These are phyloP conservation scores for Orobanche coerulescens DNA, from an alignment of 257 asterid genomes.

Conservation along the genomic window DNA sequence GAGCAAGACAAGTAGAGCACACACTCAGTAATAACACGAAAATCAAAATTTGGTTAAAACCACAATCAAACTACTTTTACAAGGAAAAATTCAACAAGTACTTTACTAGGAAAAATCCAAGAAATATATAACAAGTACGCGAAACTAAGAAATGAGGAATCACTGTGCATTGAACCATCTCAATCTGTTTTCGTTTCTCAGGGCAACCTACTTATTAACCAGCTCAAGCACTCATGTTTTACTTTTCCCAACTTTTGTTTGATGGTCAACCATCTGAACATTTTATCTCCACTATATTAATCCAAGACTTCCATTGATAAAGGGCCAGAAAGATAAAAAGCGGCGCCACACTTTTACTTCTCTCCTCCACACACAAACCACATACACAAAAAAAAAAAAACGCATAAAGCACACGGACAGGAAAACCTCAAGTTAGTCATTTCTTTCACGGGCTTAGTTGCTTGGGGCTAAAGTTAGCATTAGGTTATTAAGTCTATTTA, in stretches of 20 bases:
- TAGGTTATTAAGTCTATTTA: too few relatives aligned
- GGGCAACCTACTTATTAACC: not conserved
- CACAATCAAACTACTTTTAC: not conserved
- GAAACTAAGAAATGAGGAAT: not conserved
- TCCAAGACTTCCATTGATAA: too few relatives aligned
- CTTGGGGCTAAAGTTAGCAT: too few relatives aligned
- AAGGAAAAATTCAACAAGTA: not conserved
- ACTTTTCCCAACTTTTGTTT: not conserved
- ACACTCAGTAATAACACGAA: not conserved
- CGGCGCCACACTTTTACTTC: too few relatives aligned
- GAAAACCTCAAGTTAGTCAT: too few relatives aligned
- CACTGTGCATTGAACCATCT: not conserved
- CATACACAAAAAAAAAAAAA: too few relatives aligned
- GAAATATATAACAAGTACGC: not conserved
- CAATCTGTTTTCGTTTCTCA: not conserved
- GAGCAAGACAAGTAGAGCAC: not conserved
- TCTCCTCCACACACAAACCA: too few relatives aligned
- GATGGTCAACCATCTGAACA: not conserved
- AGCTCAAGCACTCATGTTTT: not conserved
- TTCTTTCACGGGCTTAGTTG: too few relatives aligned
- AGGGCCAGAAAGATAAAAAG: too few relatives aligned
- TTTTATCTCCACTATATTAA: too few relatives aligned
- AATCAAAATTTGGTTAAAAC: not conserved
- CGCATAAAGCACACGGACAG: too few relatives aligned
- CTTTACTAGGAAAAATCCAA: too few relatives aligned